These are phyloP conservation scores for Neonectria sp. DNA, from an alignment of 2,329 filamentous ascomycete genomes.

Conservation along the genomic window DNA sequence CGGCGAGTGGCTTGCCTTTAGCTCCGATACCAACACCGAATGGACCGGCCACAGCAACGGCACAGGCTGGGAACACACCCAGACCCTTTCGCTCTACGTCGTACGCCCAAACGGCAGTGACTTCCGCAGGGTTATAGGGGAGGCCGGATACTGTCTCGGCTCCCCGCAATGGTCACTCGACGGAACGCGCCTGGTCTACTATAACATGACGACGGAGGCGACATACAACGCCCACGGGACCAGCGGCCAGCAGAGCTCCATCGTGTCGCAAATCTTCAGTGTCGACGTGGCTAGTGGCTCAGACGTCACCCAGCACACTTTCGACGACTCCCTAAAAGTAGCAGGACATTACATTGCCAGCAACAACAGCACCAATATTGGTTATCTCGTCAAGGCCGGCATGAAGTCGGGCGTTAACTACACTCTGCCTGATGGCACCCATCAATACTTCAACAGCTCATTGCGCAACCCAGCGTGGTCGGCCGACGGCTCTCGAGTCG, in stretches of 20 bases:
- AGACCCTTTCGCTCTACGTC: constrained; percentile 15
- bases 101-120: constrained; percentile 16
- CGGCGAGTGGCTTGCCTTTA: constrained; percentile 19
- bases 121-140: constrained; percentile 13
- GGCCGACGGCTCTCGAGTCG: constrained; percentile 11
- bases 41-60: constrained; percentile 20
- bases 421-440: background rate
- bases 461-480: constrained; percentile 19
- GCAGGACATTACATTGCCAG: constrained; percentile 17
- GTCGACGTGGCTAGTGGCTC: constrained; percentile 11
- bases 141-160: constrained; percentile 17
- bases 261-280: constrained; percentile 22
- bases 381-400: constrained; percentile 22
- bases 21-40: constrained; percentile 19
- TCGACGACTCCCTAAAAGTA: constrained; percentile 17
- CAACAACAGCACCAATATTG: constrained; percentile 8
- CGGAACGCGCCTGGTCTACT: constrained; percentile 19
- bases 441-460: constrained; percentile 18
- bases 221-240: constrained; percentile 15
- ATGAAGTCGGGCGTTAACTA: constrained; percentile 12
- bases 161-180: constrained; percentile 22
- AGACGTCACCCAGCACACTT: constrained; percentile 21
- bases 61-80: constrained; percentile 17
- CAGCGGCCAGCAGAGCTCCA: constrained; percentile 13
- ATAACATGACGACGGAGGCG: constrained; percentile 19